phyloP scores from a whole-genome alignment of 2,329 filamentous ascomycete genomes.

The Rugonectria rugulosa region DNA sequence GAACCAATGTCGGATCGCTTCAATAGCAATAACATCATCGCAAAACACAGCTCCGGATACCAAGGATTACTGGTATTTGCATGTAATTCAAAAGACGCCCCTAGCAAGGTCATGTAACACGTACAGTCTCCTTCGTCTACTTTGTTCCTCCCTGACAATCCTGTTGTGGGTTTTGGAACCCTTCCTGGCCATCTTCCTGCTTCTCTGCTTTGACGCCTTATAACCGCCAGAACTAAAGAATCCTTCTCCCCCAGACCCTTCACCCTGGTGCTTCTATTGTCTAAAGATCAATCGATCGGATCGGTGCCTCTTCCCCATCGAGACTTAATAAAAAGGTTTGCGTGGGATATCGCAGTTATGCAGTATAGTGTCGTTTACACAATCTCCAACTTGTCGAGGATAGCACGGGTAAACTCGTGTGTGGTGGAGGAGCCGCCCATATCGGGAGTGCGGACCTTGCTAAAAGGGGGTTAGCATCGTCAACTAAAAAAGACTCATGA shows the following conservation, averaged over 20 bases:
- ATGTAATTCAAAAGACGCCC: conserved; percentile 36
- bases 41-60: neutral
- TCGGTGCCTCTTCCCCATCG: conserved; percentile 18
- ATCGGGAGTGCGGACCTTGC: conserved; percentile 87
- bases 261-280: conserved; percentile 26
- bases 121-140: conserved; percentile 33
- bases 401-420: conserved; percentile 92
- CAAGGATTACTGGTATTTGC: conserved; percentile 3
- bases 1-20: neutral
- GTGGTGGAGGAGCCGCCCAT: conserved; percentile 94
- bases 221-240: conserved; percentile 24
- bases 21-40: neutral
- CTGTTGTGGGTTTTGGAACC: conserved; percentile 11
- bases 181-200: conserved; percentile 12
- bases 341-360: conserved; percentile 32
- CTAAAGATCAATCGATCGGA: conserved; percentile 28
- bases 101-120: conserved; percentile 36
- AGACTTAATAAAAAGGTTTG: conserved; percentile 23
- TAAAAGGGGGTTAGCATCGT: conserved; percentile 56
- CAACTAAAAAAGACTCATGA: rapidly evolving
- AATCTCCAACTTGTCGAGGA: conserved; percentile 94
- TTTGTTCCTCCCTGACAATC: conserved; percentile 1
- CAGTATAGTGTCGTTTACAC: conserved; percentile 56
- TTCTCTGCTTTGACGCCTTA: conserved; percentile 9
- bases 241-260: neutral